Evolutionary conservation across 257 asterid species (phyloP).

Genomic region (Thymus mandschuricus): DNA sequence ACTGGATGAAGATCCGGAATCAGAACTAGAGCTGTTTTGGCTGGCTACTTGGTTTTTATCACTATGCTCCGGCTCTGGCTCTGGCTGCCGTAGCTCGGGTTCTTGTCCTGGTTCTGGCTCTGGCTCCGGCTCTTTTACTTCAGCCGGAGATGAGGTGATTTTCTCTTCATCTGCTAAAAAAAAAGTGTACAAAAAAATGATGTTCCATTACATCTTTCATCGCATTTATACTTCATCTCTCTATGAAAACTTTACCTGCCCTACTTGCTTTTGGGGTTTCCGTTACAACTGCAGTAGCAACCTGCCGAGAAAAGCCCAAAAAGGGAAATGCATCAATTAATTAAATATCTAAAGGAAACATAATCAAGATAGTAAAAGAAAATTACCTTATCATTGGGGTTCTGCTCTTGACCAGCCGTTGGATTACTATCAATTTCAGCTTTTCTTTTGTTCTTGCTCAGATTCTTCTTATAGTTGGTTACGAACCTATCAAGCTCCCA

Average conservation of each 20-base stretch:
- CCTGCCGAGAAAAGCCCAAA: conserved; percentile 37
- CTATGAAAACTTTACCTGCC: conserved; percentile 44
- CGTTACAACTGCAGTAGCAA: conserved; percentile 43
- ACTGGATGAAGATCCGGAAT: conserved; percentile 72
- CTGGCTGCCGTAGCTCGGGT: conserved; percentile 33
- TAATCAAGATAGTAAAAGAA: background rate
- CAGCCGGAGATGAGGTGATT: conserved; percentile 47
- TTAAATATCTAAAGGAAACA: conserved; percentile 7
- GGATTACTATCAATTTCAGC: conserved; percentile 53
- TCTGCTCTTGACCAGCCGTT: conserved; percentile 41
- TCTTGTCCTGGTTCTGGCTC: conserved; percentile 47
- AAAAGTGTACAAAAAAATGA: conserved; percentile 27
- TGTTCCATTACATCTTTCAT: conserved; percentile 1
- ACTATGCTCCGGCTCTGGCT: conserved; percentile 42
- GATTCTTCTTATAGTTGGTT: conserved; percentile 69
- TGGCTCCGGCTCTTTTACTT: conserved; percentile 45
- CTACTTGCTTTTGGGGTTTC: conserved; percentile 53
- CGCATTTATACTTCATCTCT: conserved; percentile 1
- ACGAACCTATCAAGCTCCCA: conserved; percentile 98
- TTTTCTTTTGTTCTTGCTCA: conserved; percentile 75
- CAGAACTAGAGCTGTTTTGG: conserved; percentile 58
- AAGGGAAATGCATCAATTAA: conserved; percentile 5
- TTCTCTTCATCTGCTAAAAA: conserved; percentile 48
- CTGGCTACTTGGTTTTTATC: conserved; percentile 50
- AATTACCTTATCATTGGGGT: conserved; percentile 57